Base-by-base conservation (phyloP, 2,329 filamentous ascomycete species). In the Aureobasidium namibiae region DNA sequence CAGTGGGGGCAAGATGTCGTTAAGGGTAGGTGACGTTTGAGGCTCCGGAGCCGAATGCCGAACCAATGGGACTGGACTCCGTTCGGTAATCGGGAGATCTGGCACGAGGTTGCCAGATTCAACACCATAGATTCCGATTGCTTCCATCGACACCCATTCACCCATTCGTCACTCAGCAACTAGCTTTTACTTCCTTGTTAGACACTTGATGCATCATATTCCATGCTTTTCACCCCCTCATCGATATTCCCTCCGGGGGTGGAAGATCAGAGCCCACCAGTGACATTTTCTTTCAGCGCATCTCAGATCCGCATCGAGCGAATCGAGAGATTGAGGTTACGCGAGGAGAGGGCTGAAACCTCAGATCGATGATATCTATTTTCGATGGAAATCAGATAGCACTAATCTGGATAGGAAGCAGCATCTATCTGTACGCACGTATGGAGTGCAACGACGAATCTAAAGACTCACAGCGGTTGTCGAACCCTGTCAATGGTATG, bases 61-160 rank as follows among this genome's bases (percentile, higher is more conserved):
- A 41, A n/a, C 49, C 49, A 53, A 53, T 53, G 24, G 49, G 49
- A 41, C 11, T 24, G 14, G 36, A 14, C 24, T 31, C 49, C 49
- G 34, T 39, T 53, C 49, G 49, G 24, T 29, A 41, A 53, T 53
- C 49, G 49, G 36, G 49, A 53, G 49, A 53, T 53, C 49, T 41
- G 41, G 31, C 49, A 41, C n/a, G n/a, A 53, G n/a, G 23, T 41
- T 53, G 49, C 16, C 36, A 53, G 49, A 53, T 53, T 38, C 24
- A 53, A 7, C 49, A 53, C 33, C 49, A 34, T 31, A 11, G 5
- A 31, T 24, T 39, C 21, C 49, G 49, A 53, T 53, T 53, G 49
- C 46, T 52, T 53, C 49, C 36, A 53, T 41, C 49, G 18, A 31
- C 8, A 34, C 11, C 10, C 33, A 31, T 31, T 50, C 8, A 34